Conservation (phyloP, 768 basidiomycete genomes). For the Brasilioporus rufonigricans region DNA sequence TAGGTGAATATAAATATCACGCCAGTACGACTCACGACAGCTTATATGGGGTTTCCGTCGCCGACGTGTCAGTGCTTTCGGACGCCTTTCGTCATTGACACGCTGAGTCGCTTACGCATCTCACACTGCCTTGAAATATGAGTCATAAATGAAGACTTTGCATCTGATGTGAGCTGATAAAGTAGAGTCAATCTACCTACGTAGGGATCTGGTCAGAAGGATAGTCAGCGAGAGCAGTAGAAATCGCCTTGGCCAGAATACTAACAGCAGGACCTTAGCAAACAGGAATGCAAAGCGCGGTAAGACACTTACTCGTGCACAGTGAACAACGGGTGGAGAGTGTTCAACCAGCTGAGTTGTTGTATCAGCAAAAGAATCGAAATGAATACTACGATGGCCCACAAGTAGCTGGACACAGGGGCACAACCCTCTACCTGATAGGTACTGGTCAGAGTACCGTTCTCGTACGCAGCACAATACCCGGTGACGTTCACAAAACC, state of each 20-base stretch:
- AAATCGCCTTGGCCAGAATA: slow-evolving; percentile 49
- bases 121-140: too few relatives aligned
- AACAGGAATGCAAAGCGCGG: not conserved
- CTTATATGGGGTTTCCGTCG: too few relatives aligned
- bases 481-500: slow-evolving; percentile 61
- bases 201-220: too few relatives aligned
- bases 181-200: too few relatives aligned
- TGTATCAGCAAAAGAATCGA: not conserved
- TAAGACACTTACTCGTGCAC: slow-evolving; percentile 51
- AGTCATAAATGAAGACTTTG: too few relatives aligned
- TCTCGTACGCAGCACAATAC: slow-evolving; percentile 57
- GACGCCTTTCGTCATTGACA: too few relatives aligned
- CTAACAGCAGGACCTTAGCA: slow-evolving; percentile 28
- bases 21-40: too few relatives aligned
- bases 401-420: slow-evolving; percentile 67
- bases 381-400: slow-evolving; percentile 28
- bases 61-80: too few relatives aligned
- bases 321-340: slow-evolving; percentile 59
- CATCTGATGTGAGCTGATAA: too few relatives aligned
- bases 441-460: slow-evolving; percentile 50
- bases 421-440: slow-evolving; percentile 58
- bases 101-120: too few relatives aligned
- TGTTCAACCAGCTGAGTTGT: slow-evolving; percentile 53
- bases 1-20: too few relatives aligned
- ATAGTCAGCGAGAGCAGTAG: slow-evolving; percentile 42